A percentile compares a stretch with the other conserved stretches of the same genome.
Evolutionary conservation across 805 yeast genomes (phyloP).

Genomic region (Wickerhamiella musiphila): DNA sequence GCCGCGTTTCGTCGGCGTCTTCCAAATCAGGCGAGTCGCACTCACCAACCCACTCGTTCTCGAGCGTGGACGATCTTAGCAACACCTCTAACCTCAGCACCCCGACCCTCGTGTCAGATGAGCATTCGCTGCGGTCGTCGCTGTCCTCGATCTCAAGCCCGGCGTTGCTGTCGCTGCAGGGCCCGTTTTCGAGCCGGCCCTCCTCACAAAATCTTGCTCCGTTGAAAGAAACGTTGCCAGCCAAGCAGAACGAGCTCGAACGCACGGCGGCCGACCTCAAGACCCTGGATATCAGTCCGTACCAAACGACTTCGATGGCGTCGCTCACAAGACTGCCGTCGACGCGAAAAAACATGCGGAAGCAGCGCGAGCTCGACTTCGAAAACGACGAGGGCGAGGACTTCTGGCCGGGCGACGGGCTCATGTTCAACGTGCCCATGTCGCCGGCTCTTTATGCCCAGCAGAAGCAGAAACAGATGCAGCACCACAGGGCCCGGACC

Average conservation of each 20-base stretch:
- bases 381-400: constrained; percentile 33
- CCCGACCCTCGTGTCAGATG: constrained; percentile 14
- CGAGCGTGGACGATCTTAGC: constrained; percentile 1
- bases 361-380: constrained; percentile 20
- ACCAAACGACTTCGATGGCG: constrained; percentile 17
- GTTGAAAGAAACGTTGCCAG: too few species aligned
- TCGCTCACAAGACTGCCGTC: constrained; percentile 12
- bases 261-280: neutral
- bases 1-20: neutral
- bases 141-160: constrained; percentile 11
- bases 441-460: constrained; percentile 33
- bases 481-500: too few species aligned
- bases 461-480: constrained; percentile 11
- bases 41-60: constrained; percentile 1
- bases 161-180: constrained; percentile 3
- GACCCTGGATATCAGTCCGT: neutral
- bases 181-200: constrained; percentile 2
- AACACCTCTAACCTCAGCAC: constrained; percentile 10
- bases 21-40: neutral
- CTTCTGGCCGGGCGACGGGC: constrained; percentile 33
- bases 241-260: neutral
- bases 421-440: constrained; percentile 48
- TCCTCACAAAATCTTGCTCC: neutral
- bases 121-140: constrained; percentile 13
- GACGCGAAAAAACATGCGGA: constrained; percentile 6